A percentile compares a stretch with the other conserved stretches of the same genome.
phyloP scores from a whole-genome alignment of 2,329 filamentous ascomycete genomes.

The Ophiostoma ulmi region DNA sequence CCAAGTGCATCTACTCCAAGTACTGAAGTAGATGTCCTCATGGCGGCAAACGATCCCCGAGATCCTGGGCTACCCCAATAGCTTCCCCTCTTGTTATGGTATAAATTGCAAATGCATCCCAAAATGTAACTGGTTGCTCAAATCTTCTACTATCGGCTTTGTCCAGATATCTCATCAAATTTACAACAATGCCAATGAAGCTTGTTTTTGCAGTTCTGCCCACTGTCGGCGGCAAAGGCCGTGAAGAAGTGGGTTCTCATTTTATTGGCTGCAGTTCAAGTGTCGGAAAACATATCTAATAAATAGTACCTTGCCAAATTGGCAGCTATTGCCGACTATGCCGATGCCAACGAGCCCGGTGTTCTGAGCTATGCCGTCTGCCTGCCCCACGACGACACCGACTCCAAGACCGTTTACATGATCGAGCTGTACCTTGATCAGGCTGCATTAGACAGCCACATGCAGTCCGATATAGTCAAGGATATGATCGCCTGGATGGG shows the following conservation, averaged over 20 bases:
- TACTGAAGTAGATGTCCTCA: background rate
- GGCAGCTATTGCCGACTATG: conserved; percentile 21
- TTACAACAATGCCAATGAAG: conserved; percentile 6
- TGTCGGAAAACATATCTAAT: background rate
- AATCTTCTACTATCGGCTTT: background rate
- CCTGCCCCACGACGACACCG: conserved; percentile 29
- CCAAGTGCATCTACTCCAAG: background rate
- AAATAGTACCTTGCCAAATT: conserved; percentile 24
- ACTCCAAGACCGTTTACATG: conserved; percentile 31
- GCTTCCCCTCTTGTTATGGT: background rate
- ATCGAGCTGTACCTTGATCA: conserved; percentile 24
- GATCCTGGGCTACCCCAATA: background rate
- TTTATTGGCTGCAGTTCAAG: background rate
- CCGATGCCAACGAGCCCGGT: conserved; percentile 28
- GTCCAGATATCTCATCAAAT: background rate
- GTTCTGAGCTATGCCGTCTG: conserved; percentile 30
- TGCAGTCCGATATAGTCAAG: background rate
- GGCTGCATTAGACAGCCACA: conserved; percentile 18
- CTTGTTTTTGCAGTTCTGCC: conserved; percentile 24
- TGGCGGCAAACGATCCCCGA: conserved; percentile 2
- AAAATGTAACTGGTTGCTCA: background rate
- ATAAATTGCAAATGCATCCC: background rate
- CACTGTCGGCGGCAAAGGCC: conserved; percentile 20
- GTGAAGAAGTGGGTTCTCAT: conserved; percentile 24
- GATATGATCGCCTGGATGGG: background rate